Conservation (phyloP, 2,329 filamentous ascomycete genomes). For the Verticillium alfalfae region DNA sequence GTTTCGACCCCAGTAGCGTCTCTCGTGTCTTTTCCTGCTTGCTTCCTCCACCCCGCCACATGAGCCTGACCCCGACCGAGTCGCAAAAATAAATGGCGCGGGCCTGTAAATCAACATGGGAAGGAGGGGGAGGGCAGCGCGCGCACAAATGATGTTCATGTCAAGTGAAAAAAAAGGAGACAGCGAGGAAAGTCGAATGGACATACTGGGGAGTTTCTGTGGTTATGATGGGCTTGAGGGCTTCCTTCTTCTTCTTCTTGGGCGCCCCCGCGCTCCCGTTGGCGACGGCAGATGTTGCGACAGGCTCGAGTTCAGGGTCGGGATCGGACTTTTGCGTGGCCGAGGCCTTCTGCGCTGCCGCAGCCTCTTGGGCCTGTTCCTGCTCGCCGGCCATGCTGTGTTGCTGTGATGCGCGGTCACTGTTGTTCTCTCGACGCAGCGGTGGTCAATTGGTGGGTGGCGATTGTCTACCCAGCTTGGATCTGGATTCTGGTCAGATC, state of each 20-base stretch:
- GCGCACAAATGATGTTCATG: background rate
- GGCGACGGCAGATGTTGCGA: slow-evolving; percentile 3
- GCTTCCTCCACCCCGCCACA: slow-evolving; percentile 7
- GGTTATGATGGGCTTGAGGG: slow-evolving; percentile 71
- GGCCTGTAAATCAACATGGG: background rate
- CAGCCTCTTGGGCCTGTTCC: slow-evolving; percentile 6
- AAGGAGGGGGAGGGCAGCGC: background rate
- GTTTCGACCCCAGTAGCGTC: background rate
- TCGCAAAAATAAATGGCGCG: background rate
- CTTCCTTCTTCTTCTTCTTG: slow-evolving; percentile 73
- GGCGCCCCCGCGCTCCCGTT: slow-evolving; percentile 11
- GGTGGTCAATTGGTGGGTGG: background rate
- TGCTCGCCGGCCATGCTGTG: slow-evolving; percentile 10
- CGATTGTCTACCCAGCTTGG: background rate
- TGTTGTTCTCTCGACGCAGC: background rate
- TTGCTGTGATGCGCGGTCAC: background rate
- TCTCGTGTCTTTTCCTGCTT: background rate
- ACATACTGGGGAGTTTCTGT: slow-evolving; percentile 48
- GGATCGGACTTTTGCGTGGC: background rate
- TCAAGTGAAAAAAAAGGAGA: background rate
- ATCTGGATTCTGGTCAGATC: background rate
- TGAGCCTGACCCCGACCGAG: slow-evolving; percentile 4
- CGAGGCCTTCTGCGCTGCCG: slow-evolving; percentile 5
- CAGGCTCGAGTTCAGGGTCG: slow-evolving; percentile 1
- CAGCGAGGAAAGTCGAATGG: slow-evolving; percentile 2